Conservation (phyloP, 345 rosid species). For the Conringia planisiliqua region DNA sequence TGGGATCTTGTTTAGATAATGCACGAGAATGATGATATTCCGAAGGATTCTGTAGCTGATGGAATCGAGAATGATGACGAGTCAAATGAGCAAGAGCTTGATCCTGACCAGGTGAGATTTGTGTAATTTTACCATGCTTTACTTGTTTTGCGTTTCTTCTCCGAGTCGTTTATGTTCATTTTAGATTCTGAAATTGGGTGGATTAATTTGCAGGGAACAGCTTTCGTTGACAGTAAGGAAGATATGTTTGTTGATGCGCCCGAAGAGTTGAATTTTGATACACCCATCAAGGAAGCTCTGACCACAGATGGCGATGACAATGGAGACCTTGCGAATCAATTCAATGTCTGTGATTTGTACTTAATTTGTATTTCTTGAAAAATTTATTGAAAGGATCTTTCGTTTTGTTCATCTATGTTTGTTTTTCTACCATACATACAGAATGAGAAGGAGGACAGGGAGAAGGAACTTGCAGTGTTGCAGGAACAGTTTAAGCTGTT, state of each 20-base stretch:
- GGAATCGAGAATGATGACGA: conserved; percentile 28
- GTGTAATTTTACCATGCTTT: not conserved
- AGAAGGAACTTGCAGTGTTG: conserved; percentile 43
- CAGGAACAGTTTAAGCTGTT: conserved; percentile 44
- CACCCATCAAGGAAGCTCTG: conserved; percentile 42
- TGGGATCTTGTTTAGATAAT: conserved; percentile 31
- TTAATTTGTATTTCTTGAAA: not conserved
- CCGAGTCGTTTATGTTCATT: not conserved
- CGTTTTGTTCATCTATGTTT: conserved; percentile 11
- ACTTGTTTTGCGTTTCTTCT: not conserved
- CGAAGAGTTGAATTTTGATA: conserved; percentile 62
- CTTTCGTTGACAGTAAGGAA: conserved; percentile 59
- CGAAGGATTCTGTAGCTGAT: conserved; percentile 27
- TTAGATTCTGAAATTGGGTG: not conserved
- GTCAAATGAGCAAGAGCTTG: conserved; percentile 19
- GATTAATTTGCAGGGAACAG: conserved; percentile 21
- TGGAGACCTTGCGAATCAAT: conserved; percentile 28
- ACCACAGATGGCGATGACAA: conserved; percentile 39
- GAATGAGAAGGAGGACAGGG: conserved; percentile 52
- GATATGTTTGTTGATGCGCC: conserved; percentile 90
- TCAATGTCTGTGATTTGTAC: conserved; percentile 35
- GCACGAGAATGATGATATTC: conserved; percentile 43
- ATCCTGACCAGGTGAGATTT: conserved; percentile 33
- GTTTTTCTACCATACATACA: conserved; percentile 37
- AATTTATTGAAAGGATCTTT: not conserved